Base-by-base conservation (phyloP, 208 protist genomes). In the Leishmania martiniquensis region DNA sequence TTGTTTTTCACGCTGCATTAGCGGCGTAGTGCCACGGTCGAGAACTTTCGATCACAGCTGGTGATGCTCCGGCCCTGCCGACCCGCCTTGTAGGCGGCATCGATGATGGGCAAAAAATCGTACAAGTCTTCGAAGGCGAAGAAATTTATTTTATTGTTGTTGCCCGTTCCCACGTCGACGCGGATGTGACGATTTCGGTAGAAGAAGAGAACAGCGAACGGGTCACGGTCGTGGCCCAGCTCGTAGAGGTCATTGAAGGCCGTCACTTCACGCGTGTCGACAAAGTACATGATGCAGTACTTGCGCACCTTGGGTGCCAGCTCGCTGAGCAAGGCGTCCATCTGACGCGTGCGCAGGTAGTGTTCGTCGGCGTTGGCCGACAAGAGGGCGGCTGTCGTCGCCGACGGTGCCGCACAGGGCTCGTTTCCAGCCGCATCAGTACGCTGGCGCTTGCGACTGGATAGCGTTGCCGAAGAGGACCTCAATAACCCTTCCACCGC, bases 101-200 rank as follows among this genome's bases (percentile, higher is more conserved):
- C 97, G 49, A 99, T 92, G 57, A 99, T 99, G 77, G 99, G 98
- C 71, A 99, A 95, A 62, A 99, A 83, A 68, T 99, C 99, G 75
- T 99, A 96, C 71, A 97, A 87, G 65, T 92, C 92, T 37, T 99
- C 91, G 45, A 98, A 92, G 81, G 98, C 92, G 29, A 97, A 92
- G 88, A 98, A 99, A 85, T 99, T 99, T 66, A 99, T 98, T 91
- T 99, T 99, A 89, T 99, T 99, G 89, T 99, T 99, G 88, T 99
- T 99, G 51, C 99, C 99, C 20, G 99, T 99, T 20, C 99, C 99
- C 0, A 99, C 91, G 84, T 99, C 99, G 22, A 99, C 98, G 86
- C 99, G 98, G n/a, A 99, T 99, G 90, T 99, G 99, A 2, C 98
- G 98, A 82, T 99, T 99, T 37, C 99, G 92, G 89, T 95, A 99